Evolutionary conservation across 192 early-diverging fungal genomes (phyloP).

Genomic region (Gamsiella multidivaricata): DNA sequence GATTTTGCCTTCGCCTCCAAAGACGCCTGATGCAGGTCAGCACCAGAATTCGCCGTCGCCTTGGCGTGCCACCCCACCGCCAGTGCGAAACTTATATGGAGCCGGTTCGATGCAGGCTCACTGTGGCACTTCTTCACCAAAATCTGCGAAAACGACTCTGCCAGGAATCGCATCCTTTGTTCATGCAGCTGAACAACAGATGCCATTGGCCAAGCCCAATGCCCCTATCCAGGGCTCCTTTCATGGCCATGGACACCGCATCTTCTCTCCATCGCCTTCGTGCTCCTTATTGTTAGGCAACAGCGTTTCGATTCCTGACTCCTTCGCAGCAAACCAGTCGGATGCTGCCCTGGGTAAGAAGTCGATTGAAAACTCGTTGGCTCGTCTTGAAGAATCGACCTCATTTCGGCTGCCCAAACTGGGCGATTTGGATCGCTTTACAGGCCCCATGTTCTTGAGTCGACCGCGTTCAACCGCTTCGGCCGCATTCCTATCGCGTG

Average conservation of each 20-base stretch:
- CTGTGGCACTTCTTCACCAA: background rate
- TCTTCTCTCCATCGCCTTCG: background rate
- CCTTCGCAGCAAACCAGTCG: background rate
- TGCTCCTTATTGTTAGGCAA: background rate
- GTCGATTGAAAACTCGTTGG: slow-evolving; percentile 9
- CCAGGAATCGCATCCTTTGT: slow-evolving; percentile 45
- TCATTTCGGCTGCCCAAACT: background rate
- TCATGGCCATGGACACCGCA: background rate
- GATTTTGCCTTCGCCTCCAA: slow-evolving; percentile 43
- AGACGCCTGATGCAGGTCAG: slow-evolving; percentile 29
- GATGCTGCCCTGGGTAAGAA: background rate
- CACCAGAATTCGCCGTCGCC: slow-evolving; percentile 25
- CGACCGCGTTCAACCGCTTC: slow-evolving; percentile 3
- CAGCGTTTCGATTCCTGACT: background rate
- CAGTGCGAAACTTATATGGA: background rate
- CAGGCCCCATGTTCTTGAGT: background rate
- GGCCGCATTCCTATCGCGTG: background rate
- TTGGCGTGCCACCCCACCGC: slow-evolving; percentile 31
- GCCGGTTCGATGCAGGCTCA: slow-evolving; percentile 3
- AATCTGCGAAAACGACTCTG: slow-evolving; percentile 8
- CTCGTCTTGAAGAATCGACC: slow-evolving; percentile 21
- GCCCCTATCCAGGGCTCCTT: background rate
- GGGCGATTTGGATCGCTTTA: background rate
- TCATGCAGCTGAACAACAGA: slow-evolving; percentile 15
- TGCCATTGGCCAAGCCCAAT: slow-evolving; percentile 1